Evolutionary conservation across 257 asterid genomes (phyloP).

Genomic region (Lavandula angustifolia): DNA sequence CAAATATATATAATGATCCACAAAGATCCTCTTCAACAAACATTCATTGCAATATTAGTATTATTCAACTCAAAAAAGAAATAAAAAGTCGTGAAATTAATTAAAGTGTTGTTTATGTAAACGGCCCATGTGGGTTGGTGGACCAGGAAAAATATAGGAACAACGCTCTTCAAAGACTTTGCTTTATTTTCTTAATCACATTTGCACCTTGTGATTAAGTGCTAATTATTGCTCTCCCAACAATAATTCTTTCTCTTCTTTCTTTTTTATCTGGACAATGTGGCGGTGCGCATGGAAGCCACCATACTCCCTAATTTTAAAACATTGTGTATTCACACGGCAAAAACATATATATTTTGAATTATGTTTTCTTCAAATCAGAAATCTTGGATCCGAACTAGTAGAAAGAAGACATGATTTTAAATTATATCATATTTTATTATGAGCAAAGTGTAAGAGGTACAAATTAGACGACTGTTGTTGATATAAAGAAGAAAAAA

Average conservation of each 20-base stretch:
- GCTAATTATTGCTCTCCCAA: constrained; percentile 45
- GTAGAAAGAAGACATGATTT: no score
- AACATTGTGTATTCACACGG: no score
- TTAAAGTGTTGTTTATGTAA: constrained; percentile 48
- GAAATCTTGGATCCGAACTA: no score
- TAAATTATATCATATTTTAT: no score
- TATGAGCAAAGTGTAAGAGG: no score
- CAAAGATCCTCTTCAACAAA: constrained; percentile 20
- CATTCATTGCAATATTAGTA: constrained; percentile 9
- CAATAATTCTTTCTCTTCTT: background rate
- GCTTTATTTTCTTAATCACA: constrained; percentile 54
- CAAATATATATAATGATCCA: background rate
- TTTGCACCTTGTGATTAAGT: constrained; percentile 46
- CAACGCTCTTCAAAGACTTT: constrained; percentile 48
- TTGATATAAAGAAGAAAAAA: no score
- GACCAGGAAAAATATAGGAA: constrained; percentile 50
- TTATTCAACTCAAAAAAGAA: constrained; percentile 9
- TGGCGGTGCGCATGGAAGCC: no score
- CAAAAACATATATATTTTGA: no score
- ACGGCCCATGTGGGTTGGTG: constrained; percentile 68
- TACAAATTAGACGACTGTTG: no score
- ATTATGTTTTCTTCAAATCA: no score
- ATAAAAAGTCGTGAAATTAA: constrained; percentile 29
- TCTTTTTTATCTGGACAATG: background rate
- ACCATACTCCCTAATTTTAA: no score